Evolutionary conservation across 345 rosid genomes (phyloP).

Genomic region (Chamaenerion angustifolium): DNA sequence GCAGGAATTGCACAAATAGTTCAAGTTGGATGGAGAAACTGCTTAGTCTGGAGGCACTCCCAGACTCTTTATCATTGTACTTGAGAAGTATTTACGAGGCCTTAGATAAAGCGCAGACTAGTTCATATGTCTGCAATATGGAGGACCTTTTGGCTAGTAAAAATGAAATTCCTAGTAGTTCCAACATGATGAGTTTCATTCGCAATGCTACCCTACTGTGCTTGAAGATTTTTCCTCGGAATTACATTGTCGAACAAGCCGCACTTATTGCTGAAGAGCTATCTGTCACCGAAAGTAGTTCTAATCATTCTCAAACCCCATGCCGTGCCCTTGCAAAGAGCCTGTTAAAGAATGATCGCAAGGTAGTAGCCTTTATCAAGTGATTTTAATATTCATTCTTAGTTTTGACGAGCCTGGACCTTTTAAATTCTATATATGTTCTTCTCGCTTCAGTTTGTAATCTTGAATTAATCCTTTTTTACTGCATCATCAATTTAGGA

Average conservation of each 20-base stretch:
- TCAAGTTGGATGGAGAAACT: slow-evolving; percentile 70
- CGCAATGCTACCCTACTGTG: slow-evolving; percentile 72
- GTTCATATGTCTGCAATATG: slow-evolving; percentile 21
- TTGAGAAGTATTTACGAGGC: slow-evolving; percentile 34
- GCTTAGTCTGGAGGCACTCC: slow-evolving; percentile 44
- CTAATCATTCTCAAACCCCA: slow-evolving; percentile 43
- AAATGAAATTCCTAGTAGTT: slow-evolving; percentile 30
- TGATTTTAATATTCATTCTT: background rate
- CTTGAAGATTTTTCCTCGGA: slow-evolving; percentile 69
- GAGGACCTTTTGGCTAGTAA: slow-evolving; percentile 33
- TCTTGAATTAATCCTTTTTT: background rate
- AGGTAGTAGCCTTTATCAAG: slow-evolving; percentile 31
- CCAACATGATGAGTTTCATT: slow-evolving; percentile 65
- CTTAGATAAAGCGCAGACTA: slow-evolving; percentile 17
- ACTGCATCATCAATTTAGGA: slow-evolving; percentile 33
- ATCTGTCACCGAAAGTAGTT: slow-evolving; percentile 38
- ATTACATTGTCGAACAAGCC: slow-evolving; percentile 67
- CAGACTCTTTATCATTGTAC: slow-evolving; percentile 35
- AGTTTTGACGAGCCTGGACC: background rate
- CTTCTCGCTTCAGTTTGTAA: background rate
- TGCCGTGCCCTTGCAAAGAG: slow-evolving; percentile 74
- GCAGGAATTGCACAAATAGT: slow-evolving; percentile 67
- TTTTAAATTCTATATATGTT: background rate
- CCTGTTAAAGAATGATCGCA: slow-evolving; percentile 83
- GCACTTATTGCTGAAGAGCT: slow-evolving; percentile 83